A percentile compares a stretch with the other conserved stretches of the same genome.
Conservation (phyloP, 495 filamentous ascomycete species). For the Cudoniella acicularis region DNA sequence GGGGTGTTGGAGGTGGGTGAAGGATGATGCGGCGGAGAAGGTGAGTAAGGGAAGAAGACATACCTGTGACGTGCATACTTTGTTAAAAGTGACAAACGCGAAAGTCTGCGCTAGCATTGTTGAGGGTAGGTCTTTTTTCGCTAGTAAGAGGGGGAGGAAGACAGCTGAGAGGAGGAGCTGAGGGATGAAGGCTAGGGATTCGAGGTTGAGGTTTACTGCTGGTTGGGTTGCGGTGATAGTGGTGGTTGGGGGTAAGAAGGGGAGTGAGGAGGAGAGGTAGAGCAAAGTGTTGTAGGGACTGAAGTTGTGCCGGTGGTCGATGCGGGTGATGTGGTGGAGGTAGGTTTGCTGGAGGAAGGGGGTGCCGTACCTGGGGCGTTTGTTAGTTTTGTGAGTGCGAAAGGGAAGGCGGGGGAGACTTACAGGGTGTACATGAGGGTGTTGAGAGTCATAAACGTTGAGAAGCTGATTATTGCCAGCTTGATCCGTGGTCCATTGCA, state of each 20-base stretch:
- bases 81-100: constrained; percentile 95
- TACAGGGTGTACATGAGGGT: constrained; percentile 71
- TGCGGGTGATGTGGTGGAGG: constrained; percentile 84
- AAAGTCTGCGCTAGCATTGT: constrained; percentile 99
- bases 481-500: constrained; percentile 57
- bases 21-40: constrained; percentile 1
- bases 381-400: constrained; percentile 6
- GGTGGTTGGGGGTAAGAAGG: constrained; percentile 19
- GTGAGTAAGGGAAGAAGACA: constrained; percentile 7
- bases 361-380: constrained; percentile 51
- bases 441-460: constrained; percentile 70
- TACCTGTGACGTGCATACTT: constrained; percentile 97
- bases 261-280: constrained; percentile 70
- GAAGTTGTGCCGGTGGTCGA: constrained; percentile 98
- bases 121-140: constrained; percentile 75
- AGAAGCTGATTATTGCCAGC: constrained; percentile 60
- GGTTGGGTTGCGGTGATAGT: no score
- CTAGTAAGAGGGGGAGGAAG: constrained; percentile 72
- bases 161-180: constrained; percentile 76
- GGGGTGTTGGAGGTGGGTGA: no score
- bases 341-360: constrained; percentile 87
- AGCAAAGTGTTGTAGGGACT: constrained; percentile 91
- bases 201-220: no score
- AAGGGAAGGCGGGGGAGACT: constrained; percentile 22
- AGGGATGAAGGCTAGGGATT: constrained; percentile 82